Base-by-base conservation (phyloP, 495 filamentous ascomycete species). In the Penicillium nucicola region DNA sequence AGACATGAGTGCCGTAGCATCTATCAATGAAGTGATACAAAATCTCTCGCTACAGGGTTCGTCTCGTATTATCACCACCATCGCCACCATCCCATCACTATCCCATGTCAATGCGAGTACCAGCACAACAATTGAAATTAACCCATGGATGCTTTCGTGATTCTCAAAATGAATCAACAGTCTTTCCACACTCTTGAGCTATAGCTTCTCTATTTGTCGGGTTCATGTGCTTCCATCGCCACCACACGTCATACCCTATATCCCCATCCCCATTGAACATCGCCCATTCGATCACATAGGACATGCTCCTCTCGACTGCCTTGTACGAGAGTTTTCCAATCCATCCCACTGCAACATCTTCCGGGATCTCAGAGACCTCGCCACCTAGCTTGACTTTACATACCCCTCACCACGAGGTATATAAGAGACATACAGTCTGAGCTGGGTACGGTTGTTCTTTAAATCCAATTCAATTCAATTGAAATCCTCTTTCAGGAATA, bases 191-290 rank as follows among this genome's bases (percentile, higher is more conserved):
- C 25, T 8, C 25, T 9, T 1, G 10, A 28, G 7, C 17, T n/a
- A 12, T 5, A 40, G n/a, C 18, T 10, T n/a, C 40, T 40, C 38
- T 4, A 40, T 40, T 20, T 40, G 14, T 28, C 25, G 25, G 25
- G 25, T 8, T 9, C 7, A 9, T 8, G 7, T 35, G 30, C 34
- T 40, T 6, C 17, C 28, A 45, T 50, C 34, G 52, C 47, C 52
- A 55, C 52, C 41, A 14, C 46, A 43, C 49, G 43, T 56, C 50
- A 56, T 42, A 28, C 25, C 7, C 6, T 28, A 28, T 4, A n/a
- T 37, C 23, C 22, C 15, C 23, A 22, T 13, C 19, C 18, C n/a
- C 31, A 31, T 22, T 28, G 46, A 9, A 28, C 7, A 28, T 28
- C 25, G 22, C 22, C 22, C 22, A 28, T 28, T 28, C 9, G 5